Evolutionary conservation across 2,329 filamentous ascomycete species (phyloP), one percentile per base, ranked within the genome.

Genomic region (Phaeoacremonium minimum): DNA sequence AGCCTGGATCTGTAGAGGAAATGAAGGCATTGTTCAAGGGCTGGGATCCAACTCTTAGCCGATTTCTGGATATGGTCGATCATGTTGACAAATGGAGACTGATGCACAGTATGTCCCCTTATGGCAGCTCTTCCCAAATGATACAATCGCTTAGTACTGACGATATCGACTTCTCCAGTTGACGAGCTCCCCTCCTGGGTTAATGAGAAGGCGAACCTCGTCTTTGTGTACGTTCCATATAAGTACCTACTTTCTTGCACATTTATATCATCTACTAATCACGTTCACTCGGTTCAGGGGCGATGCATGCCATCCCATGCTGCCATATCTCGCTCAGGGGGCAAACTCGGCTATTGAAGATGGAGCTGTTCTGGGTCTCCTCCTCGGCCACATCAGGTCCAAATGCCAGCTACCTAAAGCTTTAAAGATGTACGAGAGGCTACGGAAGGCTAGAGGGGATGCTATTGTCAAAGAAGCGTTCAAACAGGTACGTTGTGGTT

Each of bases 71-170:
- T 4, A 66, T 69, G 30, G 78, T 84, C 1, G 67, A 74, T 26
- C 66, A 58, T 2, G 77, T 85, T 1, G 72, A 79, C 28, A 86
- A 85, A 54, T 87, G 83, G 83, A 82, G 78, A 50, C 54, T 87
- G 20, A 80, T 85, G 75, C 61, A 67, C 38, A 48, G 64, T 66
- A 39, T 45, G 62, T 51, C 11, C 1, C 29, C 48, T 46, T 18
- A 5, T n/a, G n/a, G 3, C 4, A 1, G 9, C 22, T 26, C 9
- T 26, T 26, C 22, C n/a, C n/a, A n/a, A n/a, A 26, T 26, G 22
- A n/a, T 26, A 26, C 9, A n/a, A 9, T 26, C 9, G n/a, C 22
- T 9, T n/a, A 26, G 22, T n/a, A 26, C 22, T 26, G n/a, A 26
- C 22, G 22, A 9, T n/a, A 9, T 26, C 22, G 22, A n/a, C 22